Base-by-base conservation (phyloP, 495 filamentous ascomycete species). In the Aspergillus cristatus region DNA sequence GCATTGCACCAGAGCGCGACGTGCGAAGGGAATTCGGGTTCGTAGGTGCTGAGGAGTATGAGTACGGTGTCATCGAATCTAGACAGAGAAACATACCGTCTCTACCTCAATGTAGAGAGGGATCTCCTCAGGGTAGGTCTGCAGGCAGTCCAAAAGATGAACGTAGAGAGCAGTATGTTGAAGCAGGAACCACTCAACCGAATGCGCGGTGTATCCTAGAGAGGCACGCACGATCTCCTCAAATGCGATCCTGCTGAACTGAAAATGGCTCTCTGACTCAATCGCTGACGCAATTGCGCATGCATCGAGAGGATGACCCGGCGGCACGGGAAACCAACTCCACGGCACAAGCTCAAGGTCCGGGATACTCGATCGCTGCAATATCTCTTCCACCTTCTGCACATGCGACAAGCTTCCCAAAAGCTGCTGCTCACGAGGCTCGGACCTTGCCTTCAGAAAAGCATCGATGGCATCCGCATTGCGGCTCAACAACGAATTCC, bases 361-460 rank as follows among this genome's bases (percentile, higher is more conserved):
- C n/a, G 37, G 34, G 1, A 48, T 48, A 14, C 47, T 48, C 33
- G 52, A 62, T 8, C 60, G 54, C n/a, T 55, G 49, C 14, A 68
- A 7, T 15, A 68, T 63, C 24, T 66, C 62, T 28, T 68, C 64
- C 12, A 68, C 64, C 35, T 60, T 57, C 34, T 68, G 64, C 15
- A 54, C 18, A 37, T 63, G 60, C 1, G 58, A 57, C 3, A 66
- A 45, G 11, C 37, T 51, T 1, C 32, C 42, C 3, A 63, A 40
- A 14, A 54, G 45, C 7, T 46, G 38, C 11, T 45, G 42, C 20
- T 66, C 60, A 0, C 46, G 37, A 0, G 57, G 53, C 7, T 45
- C 44, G 3, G 56, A 42, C 1, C 66, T 36, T 0, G 41, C 41
- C 8, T 45, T 13, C 26, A 66, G 48, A 18, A 68, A 60, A 1